Base-by-base conservation (phyloP, 768 basidiomycete genomes). In the Gloeostereum incarnatum region DNA sequence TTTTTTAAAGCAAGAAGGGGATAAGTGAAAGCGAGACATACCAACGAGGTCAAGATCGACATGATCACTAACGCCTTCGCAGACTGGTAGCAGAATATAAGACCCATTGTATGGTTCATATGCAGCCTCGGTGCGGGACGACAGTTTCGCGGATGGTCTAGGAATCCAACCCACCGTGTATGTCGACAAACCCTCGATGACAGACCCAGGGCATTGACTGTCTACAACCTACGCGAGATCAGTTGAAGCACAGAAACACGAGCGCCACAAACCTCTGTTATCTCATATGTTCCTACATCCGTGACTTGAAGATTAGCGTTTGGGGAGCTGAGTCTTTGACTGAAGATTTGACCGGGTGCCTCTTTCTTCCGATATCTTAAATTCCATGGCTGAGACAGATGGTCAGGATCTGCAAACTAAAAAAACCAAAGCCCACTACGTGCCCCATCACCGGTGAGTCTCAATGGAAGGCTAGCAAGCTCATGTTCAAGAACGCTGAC, bases 381-480 rank as follows among this genome's bases (percentile, higher is more conserved):
- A 10, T 62, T 69, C 94, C 94, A 99, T 5, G 94, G 91, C 92
- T 97, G 48, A 17, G 6, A 33, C 38, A 29, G 30, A 39, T 17
- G 40, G 26, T 33, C n/a, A n/a, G n/a, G n/a, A n/a, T n/a, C n/a
- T n/a, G n/a, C n/a, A n/a, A n/a, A n/a, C n/a, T n/a, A n/a, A n/a
- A n/a, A n/a, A n/a, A n/a, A n/a, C n/a, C n/a, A n/a, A n/a, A n/a
- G n/a, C n/a, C n/a, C n/a, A n/a, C n/a, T n/a, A n/a, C n/a, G n/a
- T n/a, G n/a, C 93, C 34, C 80, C 83, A 55, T 93, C 86, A 4
- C 96, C 96, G 14, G 91, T 93, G 36, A 99, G 61, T 19, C 92
- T 74, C 29, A 97, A 60, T 26, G 91, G 91, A 8, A 97, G 66
- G 24, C 63, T 69, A 0, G 80, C 81, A 26, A 62, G 60, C 42